A percentile compares a stretch with the other conserved stretches of the same genome.
phyloP scores from a whole-genome alignment of 1,139 yeast genomes.

The Yamadazyma epiphylla region DNA sequence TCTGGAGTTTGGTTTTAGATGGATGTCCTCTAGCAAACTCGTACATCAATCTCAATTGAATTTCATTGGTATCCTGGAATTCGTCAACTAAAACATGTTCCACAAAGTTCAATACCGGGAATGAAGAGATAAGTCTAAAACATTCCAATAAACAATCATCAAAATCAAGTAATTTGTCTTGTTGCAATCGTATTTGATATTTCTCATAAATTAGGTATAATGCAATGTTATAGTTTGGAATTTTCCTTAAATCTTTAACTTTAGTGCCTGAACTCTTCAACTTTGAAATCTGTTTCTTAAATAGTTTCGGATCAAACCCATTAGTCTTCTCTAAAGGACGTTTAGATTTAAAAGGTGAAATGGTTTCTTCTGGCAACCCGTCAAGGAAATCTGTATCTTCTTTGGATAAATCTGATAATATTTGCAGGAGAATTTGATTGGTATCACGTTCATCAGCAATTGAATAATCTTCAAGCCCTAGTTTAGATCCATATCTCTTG shows the following conservation, averaged over 20 bases:
- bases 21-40: conserved; percentile 47
- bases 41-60: conserved; percentile 69
- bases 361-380: conserved; percentile 13
- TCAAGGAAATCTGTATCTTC: conserved; percentile 21
- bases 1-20: conserved; percentile 15
- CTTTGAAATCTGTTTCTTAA: conserved; percentile 46
- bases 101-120: conserved; percentile 46
- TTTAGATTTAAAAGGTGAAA: conserved; percentile 9
- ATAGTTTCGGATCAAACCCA: conserved; percentile 32
- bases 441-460: conserved; percentile 71
- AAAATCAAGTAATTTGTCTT: conserved; percentile 58
- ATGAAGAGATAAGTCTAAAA: conserved; percentile 40
- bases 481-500: conserved; percentile 48
- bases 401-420: conserved; percentile 30
- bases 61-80: conserved; percentile 84
- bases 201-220: conserved; percentile 36
- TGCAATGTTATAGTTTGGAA: conserved; percentile 4
- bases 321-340: conserved; percentile 5
- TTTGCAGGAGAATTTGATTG: conserved; percentile 42
- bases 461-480: conserved; percentile 47
- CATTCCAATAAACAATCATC: conserved; percentile 75
- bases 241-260: conserved; percentile 29
- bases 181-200: conserved; percentile 49
- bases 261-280: conserved; percentile 48
- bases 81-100: conserved; percentile 86